phyloP scores from a whole-genome alignment of 2,329 filamentous ascomycete genomes.

The Xylariaceae sp. region DNA sequence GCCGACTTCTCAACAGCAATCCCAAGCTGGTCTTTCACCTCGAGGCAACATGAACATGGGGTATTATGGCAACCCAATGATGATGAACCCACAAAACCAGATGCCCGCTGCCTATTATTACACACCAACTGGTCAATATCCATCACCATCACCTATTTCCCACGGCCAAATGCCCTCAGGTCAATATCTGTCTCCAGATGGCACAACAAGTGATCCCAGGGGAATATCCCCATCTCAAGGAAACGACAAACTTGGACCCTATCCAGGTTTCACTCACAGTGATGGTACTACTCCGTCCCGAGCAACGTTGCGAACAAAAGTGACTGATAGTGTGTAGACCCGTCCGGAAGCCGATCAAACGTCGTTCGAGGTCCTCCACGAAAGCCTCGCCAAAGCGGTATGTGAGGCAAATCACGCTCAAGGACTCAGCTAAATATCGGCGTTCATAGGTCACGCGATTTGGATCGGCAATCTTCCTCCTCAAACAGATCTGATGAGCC shows the following conservation, averaged over 20 bases:
- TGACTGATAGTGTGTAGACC: constrained; percentile 19
- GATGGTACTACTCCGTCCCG: constrained; percentile 22
- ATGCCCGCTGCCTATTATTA: constrained; percentile 41
- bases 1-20: constrained; percentile 31
- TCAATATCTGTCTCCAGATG: constrained; percentile 30
- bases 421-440: not conserved
- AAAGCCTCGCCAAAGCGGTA: constrained; percentile 60
- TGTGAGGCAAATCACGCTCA: constrained; percentile 25
- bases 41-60: constrained; percentile 32
- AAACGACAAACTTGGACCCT: constrained; percentile 13
- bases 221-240: constrained; percentile 16
- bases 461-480: constrained; percentile 95
- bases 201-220: constrained; percentile 15
- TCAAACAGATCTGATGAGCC: constrained; percentile 70
- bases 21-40: constrained; percentile 28
- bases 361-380: constrained; percentile 50
- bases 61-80: constrained; percentile 41
- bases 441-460: constrained; percentile 67
- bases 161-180: constrained; percentile 30
- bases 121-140: constrained; percentile 33
- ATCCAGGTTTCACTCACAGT: constrained; percentile 8
- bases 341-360: constrained; percentile 31
- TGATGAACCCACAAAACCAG: constrained; percentile 37
- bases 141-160: constrained; percentile 26
- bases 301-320: not conserved